Conservation (phyloP, 768 basidiomycete genomes). For the Amanita subjunquillea region DNA sequence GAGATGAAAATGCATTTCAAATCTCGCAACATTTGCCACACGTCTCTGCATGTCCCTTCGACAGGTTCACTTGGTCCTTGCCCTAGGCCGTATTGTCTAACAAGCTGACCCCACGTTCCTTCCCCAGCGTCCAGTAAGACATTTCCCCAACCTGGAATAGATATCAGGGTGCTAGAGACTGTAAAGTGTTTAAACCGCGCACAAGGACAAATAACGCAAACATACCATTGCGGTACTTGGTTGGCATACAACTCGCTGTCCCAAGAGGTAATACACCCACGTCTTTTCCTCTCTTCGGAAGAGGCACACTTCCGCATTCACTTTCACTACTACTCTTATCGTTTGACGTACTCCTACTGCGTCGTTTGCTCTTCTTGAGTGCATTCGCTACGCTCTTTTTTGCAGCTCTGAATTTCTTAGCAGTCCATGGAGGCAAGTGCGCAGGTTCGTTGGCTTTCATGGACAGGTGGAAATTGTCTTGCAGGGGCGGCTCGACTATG, state of each 20-base stretch:
- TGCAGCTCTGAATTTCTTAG: slow-evolving; percentile 29
- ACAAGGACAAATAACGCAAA: not conserved
- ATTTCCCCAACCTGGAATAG: slow-evolving; percentile 61
- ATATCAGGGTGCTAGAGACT: slow-evolving; percentile 73
- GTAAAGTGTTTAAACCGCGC: not conserved
- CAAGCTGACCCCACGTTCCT: slow-evolving; percentile 86
- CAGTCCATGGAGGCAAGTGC: slow-evolving; percentile 21
- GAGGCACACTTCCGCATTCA: not conserved
- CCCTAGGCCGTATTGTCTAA: slow-evolving; percentile 58
- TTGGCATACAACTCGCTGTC: slow-evolving; percentile 81
- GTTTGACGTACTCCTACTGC: slow-evolving; percentile 2
- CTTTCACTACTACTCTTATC: not conserved
- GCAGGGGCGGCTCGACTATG: slow-evolving; percentile 16
- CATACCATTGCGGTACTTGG: slow-evolving; percentile 80
- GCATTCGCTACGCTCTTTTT: slow-evolving; percentile 19
- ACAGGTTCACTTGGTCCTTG: slow-evolving; percentile 11
- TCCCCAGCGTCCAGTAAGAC: slow-evolving; percentile 88
- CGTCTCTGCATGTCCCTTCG: slow-evolving; percentile 21
- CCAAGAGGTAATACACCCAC: slow-evolving; percentile 72
- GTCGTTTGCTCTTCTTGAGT: slow-evolving; percentile 1
- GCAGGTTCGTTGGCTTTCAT: slow-evolving; percentile 14
- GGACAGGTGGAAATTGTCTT: slow-evolving; percentile 32
- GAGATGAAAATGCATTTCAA: slow-evolving; percentile 78
- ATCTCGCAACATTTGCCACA: slow-evolving; percentile 53
- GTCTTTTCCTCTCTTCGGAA: slow-evolving; percentile 38